Conservation (phyloP, 805 yeast genomes). For the Suhomyces sp. region DNA sequence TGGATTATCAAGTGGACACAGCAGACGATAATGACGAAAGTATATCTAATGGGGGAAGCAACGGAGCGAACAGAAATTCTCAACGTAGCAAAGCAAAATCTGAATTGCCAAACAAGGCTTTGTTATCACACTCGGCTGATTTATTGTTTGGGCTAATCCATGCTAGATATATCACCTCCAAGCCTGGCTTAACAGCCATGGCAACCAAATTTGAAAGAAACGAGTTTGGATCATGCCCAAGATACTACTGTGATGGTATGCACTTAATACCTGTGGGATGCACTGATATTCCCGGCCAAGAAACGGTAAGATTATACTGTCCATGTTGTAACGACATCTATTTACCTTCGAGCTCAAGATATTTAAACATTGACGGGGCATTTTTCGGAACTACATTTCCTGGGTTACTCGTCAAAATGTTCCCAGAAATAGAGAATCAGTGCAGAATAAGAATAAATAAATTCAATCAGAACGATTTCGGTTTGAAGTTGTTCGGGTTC, state of each 20-base stretch:
- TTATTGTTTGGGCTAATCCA: slow-evolving; percentile 90
- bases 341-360: slow-evolving; percentile 82
- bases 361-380: slow-evolving; percentile 90
- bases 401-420: slow-evolving; percentile 85
- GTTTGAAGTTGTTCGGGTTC: slow-evolving; percentile 85
- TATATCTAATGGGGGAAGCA: slow-evolving; percentile 5
- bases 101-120: slow-evolving; percentile 64
- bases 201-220: slow-evolving; percentile 90
- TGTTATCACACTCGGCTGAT: slow-evolving; percentile 88
- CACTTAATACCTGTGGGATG: slow-evolving; percentile 89
- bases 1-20: slow-evolving; percentile 70
- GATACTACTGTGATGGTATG: slow-evolving; percentile 86
- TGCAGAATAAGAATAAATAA: slow-evolving; percentile 52
- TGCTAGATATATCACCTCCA: slow-evolving; percentile 84
- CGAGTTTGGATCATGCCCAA: slow-evolving; percentile 89
- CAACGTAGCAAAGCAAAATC: slow-evolving; percentile 35
- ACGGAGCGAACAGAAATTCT: slow-evolving; percentile 8
- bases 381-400: slow-evolving; percentile 96
- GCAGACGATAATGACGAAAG: slow-evolving; percentile 31
- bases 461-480: slow-evolving; percentile 52
- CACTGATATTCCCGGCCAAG: slow-evolving; percentile 85
- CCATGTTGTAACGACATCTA: slow-evolving; percentile 93
- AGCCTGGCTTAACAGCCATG: slow-evolving; percentile 85
- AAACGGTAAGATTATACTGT: slow-evolving; percentile 88
- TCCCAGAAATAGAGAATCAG: slow-evolving; percentile 83